phyloP scores from a whole-genome alignment of 1,139 yeast genomes.

The Candida smagusa region DNA sequence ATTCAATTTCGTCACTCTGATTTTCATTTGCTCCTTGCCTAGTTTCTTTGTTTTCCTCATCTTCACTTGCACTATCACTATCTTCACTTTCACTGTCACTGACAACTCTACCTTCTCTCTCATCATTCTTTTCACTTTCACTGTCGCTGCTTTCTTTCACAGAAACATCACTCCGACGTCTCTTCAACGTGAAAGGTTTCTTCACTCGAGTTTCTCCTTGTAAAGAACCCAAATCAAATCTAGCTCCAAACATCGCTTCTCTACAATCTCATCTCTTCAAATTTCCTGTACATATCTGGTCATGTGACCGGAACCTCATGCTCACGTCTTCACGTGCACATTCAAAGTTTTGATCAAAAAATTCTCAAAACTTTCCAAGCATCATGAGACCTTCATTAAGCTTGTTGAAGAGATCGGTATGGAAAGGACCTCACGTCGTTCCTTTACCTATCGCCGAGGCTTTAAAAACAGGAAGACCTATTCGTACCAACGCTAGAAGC shows the following conservation, averaged over 20 bases:
- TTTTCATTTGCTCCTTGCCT: neutral
- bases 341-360: neutral
- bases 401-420: slow-evolving; percentile 63
- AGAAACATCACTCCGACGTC: slow-evolving; percentile 15
- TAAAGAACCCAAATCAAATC: slow-evolving; percentile 53
- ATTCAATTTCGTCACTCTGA: slow-evolving; percentile 1
- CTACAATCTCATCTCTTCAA: slow-evolving; percentile 2
- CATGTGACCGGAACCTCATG: too few species aligned
- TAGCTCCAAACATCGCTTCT: slow-evolving; percentile 54
- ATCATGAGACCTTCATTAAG: slow-evolving; percentile 58
- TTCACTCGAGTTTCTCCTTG: slow-evolving; percentile 9
- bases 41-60: neutral
- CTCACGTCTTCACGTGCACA: too few species aligned
- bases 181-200: slow-evolving; percentile 13
- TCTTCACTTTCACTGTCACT: slow-evolving; percentile 11
- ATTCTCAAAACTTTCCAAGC: neutral
- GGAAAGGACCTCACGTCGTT: slow-evolving; percentile 95
- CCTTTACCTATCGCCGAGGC: slow-evolving; percentile 92
- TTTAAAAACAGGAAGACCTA: slow-evolving; percentile 72
- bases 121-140: slow-evolving; percentile 10
- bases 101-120: slow-evolving; percentile 10
- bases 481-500: slow-evolving; percentile 89
- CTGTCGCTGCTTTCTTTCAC: slow-evolving; percentile 11
- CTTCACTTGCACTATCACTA: too few species aligned
- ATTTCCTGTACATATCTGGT: neutral